phyloP scores from a whole-genome alignment of 257 asterid species.

The Gentiana macrophylla region DNA sequence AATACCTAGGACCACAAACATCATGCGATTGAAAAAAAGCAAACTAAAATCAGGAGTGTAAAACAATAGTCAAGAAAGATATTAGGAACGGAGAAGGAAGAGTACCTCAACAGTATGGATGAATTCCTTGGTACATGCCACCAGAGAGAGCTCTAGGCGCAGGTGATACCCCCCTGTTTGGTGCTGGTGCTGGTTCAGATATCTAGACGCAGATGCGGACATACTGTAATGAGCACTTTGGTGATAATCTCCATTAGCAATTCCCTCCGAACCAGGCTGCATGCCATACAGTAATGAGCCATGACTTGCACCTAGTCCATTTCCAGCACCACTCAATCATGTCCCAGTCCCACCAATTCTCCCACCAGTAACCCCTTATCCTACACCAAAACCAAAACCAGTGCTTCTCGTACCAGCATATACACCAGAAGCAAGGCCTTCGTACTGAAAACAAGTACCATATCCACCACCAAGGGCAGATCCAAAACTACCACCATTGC shows the following conservation, averaged over 20 bases:
- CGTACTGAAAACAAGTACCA: constrained; percentile 27
- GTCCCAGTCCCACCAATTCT: constrained; percentile 18
- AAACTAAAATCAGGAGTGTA: constrained; percentile 6
- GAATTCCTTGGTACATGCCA: too few species aligned
- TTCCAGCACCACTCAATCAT: too few species aligned
- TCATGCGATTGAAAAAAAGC: background rate
- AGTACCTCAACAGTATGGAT: too few species aligned
- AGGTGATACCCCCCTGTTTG: constrained; percentile 31
- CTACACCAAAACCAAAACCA: constrained; percentile 11
- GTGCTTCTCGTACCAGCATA: constrained; percentile 15
- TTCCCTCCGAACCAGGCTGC: constrained; percentile 45
- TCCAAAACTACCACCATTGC: too few species aligned
- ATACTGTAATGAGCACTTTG: constrained; percentile 37
- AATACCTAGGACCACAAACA: background rate
- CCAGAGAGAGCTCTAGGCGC: constrained; percentile 10
- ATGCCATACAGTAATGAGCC: constrained; percentile 34
- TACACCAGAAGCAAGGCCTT: constrained; percentile 44
- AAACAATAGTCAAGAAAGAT: background rate
- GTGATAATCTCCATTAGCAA: constrained; percentile 42
- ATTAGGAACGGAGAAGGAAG: background rate
- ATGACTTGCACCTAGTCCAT: too few species aligned
- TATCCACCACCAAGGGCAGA: too few species aligned
- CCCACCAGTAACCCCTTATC: constrained; percentile 15
- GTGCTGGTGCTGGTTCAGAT: constrained; percentile 28
- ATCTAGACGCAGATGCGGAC: constrained; percentile 41